Evolutionary conservation across 768 basidiomycete species (phyloP), one percentile per base, ranked within the genome.

Genomic region (Hypsizygus marmoreus): DNA sequence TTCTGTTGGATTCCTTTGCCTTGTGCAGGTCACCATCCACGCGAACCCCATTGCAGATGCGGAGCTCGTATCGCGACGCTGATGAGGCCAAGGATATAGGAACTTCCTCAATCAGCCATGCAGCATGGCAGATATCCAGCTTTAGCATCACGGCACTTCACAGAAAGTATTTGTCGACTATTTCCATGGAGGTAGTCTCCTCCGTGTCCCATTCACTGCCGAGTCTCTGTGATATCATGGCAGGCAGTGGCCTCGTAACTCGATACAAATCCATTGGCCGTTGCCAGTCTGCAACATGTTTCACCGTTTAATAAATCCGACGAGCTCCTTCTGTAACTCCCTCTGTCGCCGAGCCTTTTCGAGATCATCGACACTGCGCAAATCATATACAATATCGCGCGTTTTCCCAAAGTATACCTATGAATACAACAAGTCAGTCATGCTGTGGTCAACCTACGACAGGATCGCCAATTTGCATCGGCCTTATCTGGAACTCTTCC

Each of bases 341-440:
- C 83, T 80, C 64, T 94, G 88, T 63, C 79, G 79, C 47, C 84
- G 79, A 40, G 86, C 84, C 59, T 84, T 82, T 62, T 91, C 92
- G 39, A 94, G 74, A 55, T 95, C 91, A 38, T 89, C 88, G 26
- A 90, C 71, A 52, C 89, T 92, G 39, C 95, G 80, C 42, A 99
- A 77, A 62, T 97, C 94, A 57, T 89, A 89, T 13, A 97, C 86
- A 43, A 99, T 84, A 63, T 99, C 95, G 52, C 90, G 86, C 38
- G 95, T 97, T 73, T 98, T 97, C 29, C 93, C 92, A 70, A 95
- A 95, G 68, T 95, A 95, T 11, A 95, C 88, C 86, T 88, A 51
- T 6, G 34, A 10, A 40, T 23, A 36, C 20, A 38, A 42, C 7
- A 30, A 6, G 43, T 54, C 16, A 51, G 43, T 34, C 23, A 20